A percentile compares a stretch with the other conserved stretches of the same genome.
These are phyloP conservation scores for Carex myosuroides DNA, from an alignment of 176 grass and related monocot genomes.

Conservation along the genomic window DNA sequence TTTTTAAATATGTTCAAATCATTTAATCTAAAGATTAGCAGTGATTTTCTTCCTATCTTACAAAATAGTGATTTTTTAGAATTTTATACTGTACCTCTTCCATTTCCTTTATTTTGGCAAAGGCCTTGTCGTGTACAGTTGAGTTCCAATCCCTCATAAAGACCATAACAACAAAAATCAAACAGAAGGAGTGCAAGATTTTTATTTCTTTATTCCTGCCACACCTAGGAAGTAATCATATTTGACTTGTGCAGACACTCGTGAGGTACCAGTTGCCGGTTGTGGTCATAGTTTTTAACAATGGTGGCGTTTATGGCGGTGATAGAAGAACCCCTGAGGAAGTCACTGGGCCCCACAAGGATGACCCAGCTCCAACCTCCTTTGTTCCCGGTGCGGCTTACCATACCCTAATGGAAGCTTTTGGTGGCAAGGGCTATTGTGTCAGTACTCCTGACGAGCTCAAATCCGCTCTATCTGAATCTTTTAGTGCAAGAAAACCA, in stretches of 20 bases:
- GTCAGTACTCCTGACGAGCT: slow-evolving; percentile 60
- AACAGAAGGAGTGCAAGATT: background rate
- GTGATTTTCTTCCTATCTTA: no score
- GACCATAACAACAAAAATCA: background rate
- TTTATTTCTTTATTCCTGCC: background rate
- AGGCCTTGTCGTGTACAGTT: background rate
- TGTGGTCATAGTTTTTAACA: slow-evolving; percentile 85
- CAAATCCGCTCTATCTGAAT: slow-evolving; percentile 59
- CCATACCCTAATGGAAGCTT: slow-evolving; percentile 81
- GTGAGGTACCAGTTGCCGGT: slow-evolving; percentile 80
- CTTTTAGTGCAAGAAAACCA: slow-evolving; percentile 57
- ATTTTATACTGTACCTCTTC: background rate
- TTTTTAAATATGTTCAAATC: no score
- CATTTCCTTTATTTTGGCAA: background rate
- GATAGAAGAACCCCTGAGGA: slow-evolving; percentile 77
- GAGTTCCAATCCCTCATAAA: background rate
- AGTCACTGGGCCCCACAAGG: slow-evolving; percentile 73
- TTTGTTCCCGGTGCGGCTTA: slow-evolving; percentile 73
- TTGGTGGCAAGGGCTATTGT: slow-evolving; percentile 76
- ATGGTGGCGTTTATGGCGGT: slow-evolving; percentile 88
- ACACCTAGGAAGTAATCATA: background rate
- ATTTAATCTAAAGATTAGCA: no score
- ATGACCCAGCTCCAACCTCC: slow-evolving; percentile 89
- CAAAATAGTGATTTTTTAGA: no score
- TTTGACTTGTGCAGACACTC: slow-evolving; percentile 51